Evolutionary conservation across 1,284 basidiomycete genomes (phyloP).

Genomic region (Abortiporus biennis): DNA sequence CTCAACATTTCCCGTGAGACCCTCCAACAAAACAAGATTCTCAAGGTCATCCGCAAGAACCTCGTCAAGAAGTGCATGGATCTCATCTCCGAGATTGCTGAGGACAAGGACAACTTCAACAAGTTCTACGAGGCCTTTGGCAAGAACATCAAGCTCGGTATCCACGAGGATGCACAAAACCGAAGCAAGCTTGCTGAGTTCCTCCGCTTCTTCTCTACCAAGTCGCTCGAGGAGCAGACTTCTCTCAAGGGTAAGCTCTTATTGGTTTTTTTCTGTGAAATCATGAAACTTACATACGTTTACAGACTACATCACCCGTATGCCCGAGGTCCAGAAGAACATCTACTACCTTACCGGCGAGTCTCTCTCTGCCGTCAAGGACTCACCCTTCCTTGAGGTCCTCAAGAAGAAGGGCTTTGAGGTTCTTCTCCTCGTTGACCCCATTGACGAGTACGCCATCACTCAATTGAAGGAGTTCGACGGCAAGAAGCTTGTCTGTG

Average conservation of each 20-base stretch:
- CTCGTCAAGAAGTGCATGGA: constrained; percentile 99
- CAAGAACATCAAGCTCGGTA: constrained; percentile 98
- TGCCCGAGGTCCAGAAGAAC: constrained; percentile 99
- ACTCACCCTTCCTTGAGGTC: constrained; percentile 98
- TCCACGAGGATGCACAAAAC: constrained; percentile 99
- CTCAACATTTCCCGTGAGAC: constrained; percentile 99
- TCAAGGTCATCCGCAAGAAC: constrained; percentile 99
- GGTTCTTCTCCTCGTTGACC: constrained; percentile 96
- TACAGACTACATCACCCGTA: constrained; percentile 97
- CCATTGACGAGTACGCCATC: constrained; percentile 96
- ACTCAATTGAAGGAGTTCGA: constrained; percentile 99
- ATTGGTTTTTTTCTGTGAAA: neutral
- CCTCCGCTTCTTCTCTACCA: constrained; percentile 98
- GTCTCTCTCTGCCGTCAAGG: constrained; percentile 85
- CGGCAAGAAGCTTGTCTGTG: constrained; percentile 96
- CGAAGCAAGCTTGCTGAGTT: constrained; percentile 99
- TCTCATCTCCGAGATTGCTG: constrained; percentile 92
- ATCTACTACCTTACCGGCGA: constrained; percentile 99
- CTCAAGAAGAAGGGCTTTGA: constrained; percentile 99
- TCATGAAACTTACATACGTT: constrained; percentile 7
- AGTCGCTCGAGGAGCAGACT: constrained; percentile 87
- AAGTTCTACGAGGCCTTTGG: constrained; percentile 97
- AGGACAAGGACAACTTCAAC: constrained; percentile 99
- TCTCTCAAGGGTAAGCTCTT: constrained; percentile 80
- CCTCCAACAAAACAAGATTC: constrained; percentile 99